phyloP scores from a whole-genome alignment of 345 rosid genomes.

The Pelargonium nanum region DNA sequence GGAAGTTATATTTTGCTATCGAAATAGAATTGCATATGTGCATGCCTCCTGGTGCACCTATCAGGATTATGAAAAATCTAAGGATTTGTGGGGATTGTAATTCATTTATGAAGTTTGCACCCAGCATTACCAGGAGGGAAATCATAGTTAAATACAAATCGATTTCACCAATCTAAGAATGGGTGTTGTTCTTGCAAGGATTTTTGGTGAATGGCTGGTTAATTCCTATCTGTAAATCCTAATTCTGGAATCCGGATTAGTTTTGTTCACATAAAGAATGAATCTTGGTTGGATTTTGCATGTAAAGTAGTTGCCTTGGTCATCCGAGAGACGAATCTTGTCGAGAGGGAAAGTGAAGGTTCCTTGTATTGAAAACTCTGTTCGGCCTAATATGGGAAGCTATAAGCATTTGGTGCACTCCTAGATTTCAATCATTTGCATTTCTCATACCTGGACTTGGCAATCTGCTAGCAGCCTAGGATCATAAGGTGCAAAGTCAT shows the following conservation, averaged over 20 bases:
- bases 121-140: slow-evolving; percentile 33
- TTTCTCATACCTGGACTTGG: no score
- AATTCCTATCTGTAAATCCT: slow-evolving; percentile 2
- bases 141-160: slow-evolving; percentile 54
- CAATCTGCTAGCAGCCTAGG: neutral
- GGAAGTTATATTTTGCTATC: slow-evolving; percentile 69
- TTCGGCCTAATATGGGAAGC: neutral
- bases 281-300: neutral
- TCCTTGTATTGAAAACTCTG: neutral
- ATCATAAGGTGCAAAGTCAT: neutral
- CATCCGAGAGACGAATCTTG: neutral
- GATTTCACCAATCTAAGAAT: slow-evolving; percentile 59
- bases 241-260: neutral
- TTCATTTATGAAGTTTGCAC: slow-evolving; percentile 60
- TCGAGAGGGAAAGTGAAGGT: neutral
- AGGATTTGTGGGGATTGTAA: slow-evolving; percentile 79
- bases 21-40: slow-evolving; percentile 47
- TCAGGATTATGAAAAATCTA: slow-evolving; percentile 68
- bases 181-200: slow-evolving; percentile 62
- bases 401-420: neutral
- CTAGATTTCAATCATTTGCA: neutral
- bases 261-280: neutral
- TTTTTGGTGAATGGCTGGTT: slow-evolving; percentile 40
- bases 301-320: neutral
- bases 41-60: slow-evolving; percentile 27